These are phyloP conservation scores for Cucumis sativus DNA, from an alignment of 306 rosid species.

Conservation along the genomic window DNA sequence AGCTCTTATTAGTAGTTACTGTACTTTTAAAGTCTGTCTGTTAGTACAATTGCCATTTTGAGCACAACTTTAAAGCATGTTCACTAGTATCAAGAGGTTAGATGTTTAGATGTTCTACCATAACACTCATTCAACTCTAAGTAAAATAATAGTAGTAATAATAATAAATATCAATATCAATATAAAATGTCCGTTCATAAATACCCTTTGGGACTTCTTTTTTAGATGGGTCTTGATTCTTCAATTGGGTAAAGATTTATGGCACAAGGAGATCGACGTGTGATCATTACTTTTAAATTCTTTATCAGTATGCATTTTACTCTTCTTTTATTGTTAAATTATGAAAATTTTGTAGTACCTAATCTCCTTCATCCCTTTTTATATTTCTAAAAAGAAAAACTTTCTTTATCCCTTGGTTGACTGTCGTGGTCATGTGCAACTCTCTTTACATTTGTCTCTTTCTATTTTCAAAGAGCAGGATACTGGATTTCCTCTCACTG, in stretches of 20 bases:
- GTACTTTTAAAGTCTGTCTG: neutral
- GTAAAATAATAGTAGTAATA: no score
- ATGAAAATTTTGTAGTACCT: neutral
- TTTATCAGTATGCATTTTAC: neutral
- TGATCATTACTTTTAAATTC: neutral
- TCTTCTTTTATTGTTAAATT: neutral
- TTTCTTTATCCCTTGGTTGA: neutral
- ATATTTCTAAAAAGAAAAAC: neutral
- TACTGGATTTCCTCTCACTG: constrained; percentile 90
- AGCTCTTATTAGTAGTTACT: neutral
- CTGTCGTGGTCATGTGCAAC: neutral
- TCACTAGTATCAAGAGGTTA: no score
- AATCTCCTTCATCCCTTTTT: neutral
- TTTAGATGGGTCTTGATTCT: neutral
- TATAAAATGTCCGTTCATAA: no score
- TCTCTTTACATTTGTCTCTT: neutral
- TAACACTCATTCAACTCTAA: no score
- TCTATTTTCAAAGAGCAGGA: constrained; percentile 45
- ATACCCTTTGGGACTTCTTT: neutral
- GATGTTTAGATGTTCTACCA: no score
- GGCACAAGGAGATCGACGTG: neutral
- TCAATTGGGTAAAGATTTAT: neutral
- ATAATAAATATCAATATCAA: no score
- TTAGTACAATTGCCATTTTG: no score
- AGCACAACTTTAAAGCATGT: no score